A percentile compares a stretch with the other conserved stretches of the same genome.
These are phyloP conservation scores for Periconia macrospinosa DNA, from an alignment of 2,329 filamentous ascomycete species.

Conservation along the genomic window DNA sequence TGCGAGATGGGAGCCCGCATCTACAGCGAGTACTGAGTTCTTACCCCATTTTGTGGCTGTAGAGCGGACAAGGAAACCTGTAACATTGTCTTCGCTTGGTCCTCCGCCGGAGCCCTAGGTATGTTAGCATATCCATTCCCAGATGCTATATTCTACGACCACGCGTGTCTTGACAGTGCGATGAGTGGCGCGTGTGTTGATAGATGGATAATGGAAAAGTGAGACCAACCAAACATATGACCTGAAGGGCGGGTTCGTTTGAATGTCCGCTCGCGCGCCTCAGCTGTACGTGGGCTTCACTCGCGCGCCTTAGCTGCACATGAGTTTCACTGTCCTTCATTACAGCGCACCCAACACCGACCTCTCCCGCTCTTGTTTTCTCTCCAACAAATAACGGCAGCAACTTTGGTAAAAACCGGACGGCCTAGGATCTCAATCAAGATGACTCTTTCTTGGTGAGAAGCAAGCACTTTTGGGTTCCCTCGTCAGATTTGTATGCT, in stretches of 20 bases:
- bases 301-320: slow-evolving; percentile 38
- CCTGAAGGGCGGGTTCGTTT: slow-evolving; percentile 48
- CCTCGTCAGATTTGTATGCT: too few relatives aligned
- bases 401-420: too few relatives aligned
- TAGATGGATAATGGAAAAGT: not conserved
- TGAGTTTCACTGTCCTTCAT: slow-evolving; percentile 47
- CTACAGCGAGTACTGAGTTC: slow-evolving; percentile 85
- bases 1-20: slow-evolving; percentile 87
- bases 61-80: slow-evolving; percentile 85
- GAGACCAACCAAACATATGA: slow-evolving; percentile 50
- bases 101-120: slow-evolving; percentile 83
- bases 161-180: not conserved
- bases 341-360: not conserved
- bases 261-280: slow-evolving; percentile 39
- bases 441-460: too few relatives aligned
- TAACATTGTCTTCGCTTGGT: slow-evolving; percentile 86
- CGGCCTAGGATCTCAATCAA: too few relatives aligned
- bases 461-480: too few relatives aligned
- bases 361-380: slow-evolving; percentile 1
- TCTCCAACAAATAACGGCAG: not conserved
- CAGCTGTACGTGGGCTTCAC: slow-evolving; percentile 39
- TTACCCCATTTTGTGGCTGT: slow-evolving; percentile 76
- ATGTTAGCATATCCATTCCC: slow-evolving; percentile 5
- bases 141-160: not conserved
- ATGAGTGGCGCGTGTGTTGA: not conserved